Percentiles rank a stretch among this genome's conserved stretches.
Conservation (phyloP, 163 green algal species). For the Chlorella variabilis region DNA sequence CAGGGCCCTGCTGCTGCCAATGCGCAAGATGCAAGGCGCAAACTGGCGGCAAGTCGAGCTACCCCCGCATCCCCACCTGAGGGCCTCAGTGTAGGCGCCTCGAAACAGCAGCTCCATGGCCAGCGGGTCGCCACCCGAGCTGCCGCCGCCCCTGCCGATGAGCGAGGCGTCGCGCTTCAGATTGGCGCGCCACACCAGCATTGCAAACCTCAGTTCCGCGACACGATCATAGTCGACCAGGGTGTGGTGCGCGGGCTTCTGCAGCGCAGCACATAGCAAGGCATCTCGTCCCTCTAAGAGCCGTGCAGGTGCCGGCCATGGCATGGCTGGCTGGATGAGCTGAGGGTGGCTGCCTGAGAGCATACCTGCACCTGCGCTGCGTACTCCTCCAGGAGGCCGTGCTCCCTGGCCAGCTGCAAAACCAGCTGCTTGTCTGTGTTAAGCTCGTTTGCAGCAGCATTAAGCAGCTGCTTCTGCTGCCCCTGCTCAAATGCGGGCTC, state of each 20-base stretch:
- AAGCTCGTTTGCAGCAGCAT: not conserved
- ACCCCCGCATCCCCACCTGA: not conserved
- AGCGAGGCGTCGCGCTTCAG: constrained; percentile 27
- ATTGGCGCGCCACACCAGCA: constrained; percentile 38
- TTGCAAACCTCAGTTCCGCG: constrained; percentile 37
- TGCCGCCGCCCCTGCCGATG: not conserved
- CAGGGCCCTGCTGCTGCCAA: too few relatives aligned
- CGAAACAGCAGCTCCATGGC: not conserved
- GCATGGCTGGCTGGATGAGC: too few relatives aligned
- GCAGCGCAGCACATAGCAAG: not conserved
- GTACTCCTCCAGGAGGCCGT: constrained; percentile 30
- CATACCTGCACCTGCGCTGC: constrained; percentile 22
- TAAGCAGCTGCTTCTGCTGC: not conserved
- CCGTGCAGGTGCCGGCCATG: not conserved
- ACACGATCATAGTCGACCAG: constrained; percentile 37
- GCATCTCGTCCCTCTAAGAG: too few relatives aligned
- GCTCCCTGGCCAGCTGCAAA: constrained; percentile 35
- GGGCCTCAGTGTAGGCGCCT: not conserved
- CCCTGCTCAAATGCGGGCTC: not conserved
- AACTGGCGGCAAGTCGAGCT: too few relatives aligned
- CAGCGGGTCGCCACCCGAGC: not conserved
- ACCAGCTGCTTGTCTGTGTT: constrained; percentile 13
- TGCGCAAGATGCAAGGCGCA: too few relatives aligned
- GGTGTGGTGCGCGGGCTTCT: constrained; percentile 19
- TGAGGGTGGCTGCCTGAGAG: too few relatives aligned